Evolutionary conservation across 805 yeast genomes (phyloP).

Genomic region (Yamadazyma kitorensis): DNA sequence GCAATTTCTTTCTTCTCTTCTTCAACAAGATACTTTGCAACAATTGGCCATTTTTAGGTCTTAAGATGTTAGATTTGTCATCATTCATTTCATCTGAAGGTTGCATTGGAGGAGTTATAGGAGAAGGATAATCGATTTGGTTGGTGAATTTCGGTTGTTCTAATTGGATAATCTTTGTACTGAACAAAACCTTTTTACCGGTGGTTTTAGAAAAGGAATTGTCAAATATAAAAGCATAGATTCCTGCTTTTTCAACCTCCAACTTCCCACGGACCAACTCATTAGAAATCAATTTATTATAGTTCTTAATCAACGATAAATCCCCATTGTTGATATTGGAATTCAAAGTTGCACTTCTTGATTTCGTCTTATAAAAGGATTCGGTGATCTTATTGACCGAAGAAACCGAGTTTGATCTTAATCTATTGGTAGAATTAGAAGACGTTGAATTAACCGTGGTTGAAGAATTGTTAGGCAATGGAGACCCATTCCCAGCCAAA

Average conservation of each 20-base stretch:
- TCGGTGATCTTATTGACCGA: conserved; percentile 36
- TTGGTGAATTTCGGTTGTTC: conserved; percentile 1
- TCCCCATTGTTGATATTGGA: conserved; percentile 38
- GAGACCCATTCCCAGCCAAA: neutral
- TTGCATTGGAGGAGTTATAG: conserved; percentile 5
- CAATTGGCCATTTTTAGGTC: conserved; percentile 63
- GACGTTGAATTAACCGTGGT: conserved; percentile 10
- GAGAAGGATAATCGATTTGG: conserved; percentile 8
- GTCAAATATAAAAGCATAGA: conserved; percentile 87
- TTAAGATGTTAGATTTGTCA: conserved; percentile 13
- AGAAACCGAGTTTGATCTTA: conserved; percentile 27
- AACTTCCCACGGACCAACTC: conserved; percentile 62
- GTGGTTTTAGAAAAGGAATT: conserved; percentile 86
- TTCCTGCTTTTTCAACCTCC: conserved; percentile 60
- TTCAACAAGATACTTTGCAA: conserved; percentile 78
- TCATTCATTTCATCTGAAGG: neutral
- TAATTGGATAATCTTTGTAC: conserved; percentile 18
- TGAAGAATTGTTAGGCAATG: conserved; percentile 6
- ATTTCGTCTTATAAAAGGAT: conserved; percentile 30
- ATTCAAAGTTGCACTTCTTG: conserved; percentile 38
- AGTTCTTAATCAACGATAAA: conserved; percentile 53
- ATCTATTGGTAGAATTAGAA: conserved; percentile 7
- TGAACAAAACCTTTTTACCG: conserved; percentile 76
- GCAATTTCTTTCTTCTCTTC: conserved; percentile 74
- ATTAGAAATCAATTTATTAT: conserved; percentile 51